A percentile compares a stretch with the other conserved stretches of the same genome.
These are phyloP conservation scores for Pythium plurisporium DNA, from an alignment of 352 stramenopile genomes.

Conservation along the genomic window DNA sequence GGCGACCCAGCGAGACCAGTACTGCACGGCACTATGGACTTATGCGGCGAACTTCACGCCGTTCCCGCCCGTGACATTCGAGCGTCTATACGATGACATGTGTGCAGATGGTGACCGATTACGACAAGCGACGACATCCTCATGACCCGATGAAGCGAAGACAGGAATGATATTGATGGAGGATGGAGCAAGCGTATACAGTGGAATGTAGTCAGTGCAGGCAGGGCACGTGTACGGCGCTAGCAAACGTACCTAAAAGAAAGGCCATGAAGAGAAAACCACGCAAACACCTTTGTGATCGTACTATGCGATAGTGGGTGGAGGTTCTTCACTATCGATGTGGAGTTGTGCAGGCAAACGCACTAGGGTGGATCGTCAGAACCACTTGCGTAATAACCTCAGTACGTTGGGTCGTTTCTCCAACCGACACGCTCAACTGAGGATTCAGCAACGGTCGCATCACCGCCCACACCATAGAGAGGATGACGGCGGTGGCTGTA, in stretches of 20 bases:
- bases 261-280: too few species aligned
- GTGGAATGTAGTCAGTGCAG: too few species aligned
- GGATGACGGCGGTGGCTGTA: slow-evolving; percentile 24
- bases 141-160: not conserved
- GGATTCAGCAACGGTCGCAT: slow-evolving; percentile 6
- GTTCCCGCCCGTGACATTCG: slow-evolving; percentile 69
- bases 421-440: not conserved
- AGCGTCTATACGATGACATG: slow-evolving; percentile 86
- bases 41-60: slow-evolving; percentile 74
- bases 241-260: too few species aligned
- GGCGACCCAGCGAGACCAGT: slow-evolving; percentile 56
- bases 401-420: not conserved
- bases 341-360: too few species aligned
- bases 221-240: too few species aligned
- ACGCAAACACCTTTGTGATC: too few species aligned
- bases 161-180: not conserved
- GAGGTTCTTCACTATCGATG: too few species aligned
- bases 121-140: slow-evolving; percentile 2
- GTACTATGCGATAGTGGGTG: too few species aligned
- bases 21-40: slow-evolving; percentile 74
- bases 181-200: too few species aligned
- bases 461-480: slow-evolving; percentile 5
- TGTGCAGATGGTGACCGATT: slow-evolving; percentile 53
- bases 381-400: too few species aligned
- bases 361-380: too few species aligned